Evolutionary conservation across 1,139 yeast species (phyloP).

Genomic region (Magnusiomyces fungicola): DNA sequence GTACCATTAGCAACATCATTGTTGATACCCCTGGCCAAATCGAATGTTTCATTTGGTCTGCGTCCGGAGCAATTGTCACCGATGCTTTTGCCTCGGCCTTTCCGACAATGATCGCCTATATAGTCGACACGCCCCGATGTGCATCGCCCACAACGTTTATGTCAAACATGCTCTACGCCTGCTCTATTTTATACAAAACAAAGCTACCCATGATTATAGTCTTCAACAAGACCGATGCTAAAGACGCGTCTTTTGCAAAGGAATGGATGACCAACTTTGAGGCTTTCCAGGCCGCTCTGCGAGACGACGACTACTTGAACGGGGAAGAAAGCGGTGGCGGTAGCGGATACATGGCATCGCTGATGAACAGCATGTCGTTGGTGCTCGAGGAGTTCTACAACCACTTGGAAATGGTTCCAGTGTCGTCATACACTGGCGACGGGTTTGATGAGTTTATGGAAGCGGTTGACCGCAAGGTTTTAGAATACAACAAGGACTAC

Average conservation of each 20-base stretch:
- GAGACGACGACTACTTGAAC: slow-evolving; percentile 49
- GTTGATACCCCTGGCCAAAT: slow-evolving; percentile 99
- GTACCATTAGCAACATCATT: slow-evolving; percentile 55
- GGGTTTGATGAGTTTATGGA: slow-evolving; percentile 87
- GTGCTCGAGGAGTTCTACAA: slow-evolving; percentile 96
- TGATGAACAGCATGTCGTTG: slow-evolving; percentile 89
- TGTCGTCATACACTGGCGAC: slow-evolving; percentile 83
- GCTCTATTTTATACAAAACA: slow-evolving; percentile 92
- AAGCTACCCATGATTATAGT: slow-evolving; percentile 95
- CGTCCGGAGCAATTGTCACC: slow-evolving; percentile 92
- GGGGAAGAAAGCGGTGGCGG: slow-evolving; percentile 50
- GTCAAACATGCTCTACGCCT: slow-evolving; percentile 97
- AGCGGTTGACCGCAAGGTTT: slow-evolving; percentile 79
- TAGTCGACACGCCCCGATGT: slow-evolving; percentile 93
- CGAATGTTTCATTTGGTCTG: slow-evolving; percentile 87
- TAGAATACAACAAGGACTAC: slow-evolving; percentile 78
- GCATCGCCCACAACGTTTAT: slow-evolving; percentile 93
- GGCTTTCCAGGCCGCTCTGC: slow-evolving; percentile 72
- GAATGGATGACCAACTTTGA: slow-evolving; percentile 99
- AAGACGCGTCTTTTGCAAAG: slow-evolving; percentile 76
- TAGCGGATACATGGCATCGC: slow-evolving; percentile 90
- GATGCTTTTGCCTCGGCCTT: slow-evolving; percentile 94
- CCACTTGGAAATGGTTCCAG: slow-evolving; percentile 84
- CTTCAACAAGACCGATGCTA: slow-evolving; percentile 89
- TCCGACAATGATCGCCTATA: slow-evolving; percentile 92